These are phyloP conservation scores for Thalassiosira profunda DNA, from an alignment of 108 stramenopile species.

Conservation along the genomic window DNA sequence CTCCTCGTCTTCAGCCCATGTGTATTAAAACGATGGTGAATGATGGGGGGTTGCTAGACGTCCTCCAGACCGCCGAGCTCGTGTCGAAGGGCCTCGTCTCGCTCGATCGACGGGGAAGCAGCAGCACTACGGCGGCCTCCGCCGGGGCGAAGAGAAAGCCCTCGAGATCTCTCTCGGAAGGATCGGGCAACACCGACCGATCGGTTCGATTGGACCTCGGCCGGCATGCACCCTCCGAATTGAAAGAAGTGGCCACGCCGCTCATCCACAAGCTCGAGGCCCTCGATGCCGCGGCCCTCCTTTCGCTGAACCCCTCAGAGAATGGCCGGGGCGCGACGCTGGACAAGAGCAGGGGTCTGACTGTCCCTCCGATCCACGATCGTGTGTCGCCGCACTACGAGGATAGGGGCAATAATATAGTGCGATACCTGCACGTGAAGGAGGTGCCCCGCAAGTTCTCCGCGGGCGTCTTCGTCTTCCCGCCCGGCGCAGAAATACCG, in stretches of 20 bases:
- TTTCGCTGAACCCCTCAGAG: conserved; percentile 48
- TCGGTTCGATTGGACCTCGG: conserved; percentile 17
- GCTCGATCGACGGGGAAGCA: neutral
- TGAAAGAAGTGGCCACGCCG: conserved; percentile 27
- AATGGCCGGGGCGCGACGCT: conserved; percentile 15
- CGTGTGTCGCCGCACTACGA: conserved; percentile 42
- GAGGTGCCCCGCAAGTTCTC: conserved; percentile 80
- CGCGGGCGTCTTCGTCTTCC: conserved; percentile 94
- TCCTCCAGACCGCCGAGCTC: conserved; percentile 25
- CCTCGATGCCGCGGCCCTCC: conserved; percentile 57
- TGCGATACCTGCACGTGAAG: conserved; percentile 83
- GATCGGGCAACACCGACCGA: neutral
- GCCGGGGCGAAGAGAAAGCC: conserved; percentile 10
- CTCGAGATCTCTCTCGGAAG: conserved; percentile 3
- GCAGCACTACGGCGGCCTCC: neutral
- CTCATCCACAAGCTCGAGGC: conserved; percentile 46
- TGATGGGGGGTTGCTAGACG: conserved; percentile 35
- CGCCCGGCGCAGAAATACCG: conserved; percentile 89
- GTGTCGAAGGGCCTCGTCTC: conserved; percentile 25
- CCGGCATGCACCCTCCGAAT: conserved; percentile 14
- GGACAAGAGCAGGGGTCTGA: conserved; percentile 20
- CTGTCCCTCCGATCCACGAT: conserved; percentile 67
- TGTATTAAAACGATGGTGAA: conserved; percentile 36
- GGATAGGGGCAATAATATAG: conserved; percentile 9
- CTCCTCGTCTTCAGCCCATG: conserved; percentile 2